These are phyloP conservation scores for Paramyrothecium sp. DNA, from an alignment of 2,329 filamentous ascomycete species.

Conservation along the genomic window DNA sequence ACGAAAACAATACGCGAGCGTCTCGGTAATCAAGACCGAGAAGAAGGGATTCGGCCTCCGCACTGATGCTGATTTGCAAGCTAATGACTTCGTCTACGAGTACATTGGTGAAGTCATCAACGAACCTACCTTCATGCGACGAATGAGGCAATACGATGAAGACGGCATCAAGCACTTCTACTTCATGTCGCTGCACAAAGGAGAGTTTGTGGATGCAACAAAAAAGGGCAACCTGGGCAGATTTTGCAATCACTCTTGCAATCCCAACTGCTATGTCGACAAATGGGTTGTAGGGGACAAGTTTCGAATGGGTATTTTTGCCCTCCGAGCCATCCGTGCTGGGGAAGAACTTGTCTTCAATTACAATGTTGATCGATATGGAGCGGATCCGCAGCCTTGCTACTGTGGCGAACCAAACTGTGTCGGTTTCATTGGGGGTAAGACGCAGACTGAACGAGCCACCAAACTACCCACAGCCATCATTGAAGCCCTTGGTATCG, in stretches of 20 bases:
- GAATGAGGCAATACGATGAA: slow-evolving; percentile 90
- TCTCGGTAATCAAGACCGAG: slow-evolving; percentile 95
- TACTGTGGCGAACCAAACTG: slow-evolving; percentile 96
- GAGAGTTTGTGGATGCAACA: slow-evolving; percentile 95
- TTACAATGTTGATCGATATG: slow-evolving; percentile 98
- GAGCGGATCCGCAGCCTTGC: slow-evolving; percentile 92
- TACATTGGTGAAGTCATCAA: slow-evolving; percentile 99
- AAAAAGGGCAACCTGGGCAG: slow-evolving; percentile 94
- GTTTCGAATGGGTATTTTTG: slow-evolving; percentile 98
- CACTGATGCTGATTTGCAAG: slow-evolving; percentile 71
- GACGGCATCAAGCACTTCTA: slow-evolving; percentile 99
- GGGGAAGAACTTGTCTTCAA: slow-evolving; percentile 98
- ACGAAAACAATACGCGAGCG: slow-evolving; percentile 82
- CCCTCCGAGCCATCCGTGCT: slow-evolving; percentile 76
- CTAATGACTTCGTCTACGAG: slow-evolving; percentile 94
- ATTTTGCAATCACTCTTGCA: slow-evolving; percentile 99
- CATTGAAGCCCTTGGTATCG: slow-evolving; percentile 93
- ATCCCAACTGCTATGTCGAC: slow-evolving; percentile 98
- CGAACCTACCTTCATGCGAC: slow-evolving; percentile 81
- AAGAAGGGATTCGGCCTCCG: slow-evolving; percentile 96
- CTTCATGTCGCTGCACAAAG: slow-evolving; percentile 98
- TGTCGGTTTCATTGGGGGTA: slow-evolving; percentile 93
- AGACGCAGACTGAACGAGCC: slow-evolving; percentile 93
- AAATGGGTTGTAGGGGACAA: slow-evolving; percentile 99
- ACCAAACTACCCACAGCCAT: slow-evolving; percentile 88